phyloP scores from a whole-genome alignment of 2,329 filamentous ascomycete genomes.

The Cladosporium sp. region DNA sequence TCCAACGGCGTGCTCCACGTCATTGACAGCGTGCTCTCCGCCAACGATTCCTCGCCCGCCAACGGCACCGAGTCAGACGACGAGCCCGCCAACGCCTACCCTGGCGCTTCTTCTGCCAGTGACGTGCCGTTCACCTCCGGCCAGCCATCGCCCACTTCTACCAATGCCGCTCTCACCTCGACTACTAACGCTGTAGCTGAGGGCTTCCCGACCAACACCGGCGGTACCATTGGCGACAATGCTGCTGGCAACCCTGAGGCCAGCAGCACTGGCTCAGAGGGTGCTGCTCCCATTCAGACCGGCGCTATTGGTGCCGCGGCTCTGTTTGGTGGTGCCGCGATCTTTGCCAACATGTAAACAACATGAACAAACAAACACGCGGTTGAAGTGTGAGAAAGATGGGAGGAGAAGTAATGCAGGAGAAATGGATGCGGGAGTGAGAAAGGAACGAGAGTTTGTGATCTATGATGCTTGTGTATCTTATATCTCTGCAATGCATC shows the following conservation, averaged over 20 bases:
- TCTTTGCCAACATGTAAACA: constrained; percentile 20
- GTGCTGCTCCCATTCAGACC: constrained; percentile 30
- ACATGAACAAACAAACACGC: neutral
- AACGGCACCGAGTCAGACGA: constrained; percentile 37
- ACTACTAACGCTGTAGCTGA: constrained; percentile 29
- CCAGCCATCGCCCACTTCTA: constrained; percentile 41
- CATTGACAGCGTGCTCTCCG: constrained; percentile 52
- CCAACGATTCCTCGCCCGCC: constrained; percentile 24
- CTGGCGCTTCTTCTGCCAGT: constrained; percentile 41
- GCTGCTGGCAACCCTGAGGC: constrained; percentile 9
- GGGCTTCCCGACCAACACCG: constrained; percentile 16
- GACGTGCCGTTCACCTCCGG: constrained; percentile 51
- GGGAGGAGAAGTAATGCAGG: neutral
- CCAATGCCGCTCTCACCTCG: constrained; percentile 21
- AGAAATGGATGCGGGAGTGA: neutral
- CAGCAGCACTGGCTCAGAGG: constrained; percentile 17
- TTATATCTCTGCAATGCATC: too few relatives aligned
- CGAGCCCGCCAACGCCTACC: constrained; percentile 44
- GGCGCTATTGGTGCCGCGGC: constrained; percentile 42
- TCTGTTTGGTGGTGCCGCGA: constrained; percentile 41
- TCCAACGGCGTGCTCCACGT: constrained; percentile 46
- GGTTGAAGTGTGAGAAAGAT: neutral
- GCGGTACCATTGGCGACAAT: constrained; percentile 1
- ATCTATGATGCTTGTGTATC: too few relatives aligned
- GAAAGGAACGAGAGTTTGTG: too few relatives aligned